These are phyloP conservation scores for Fusarium coffeatum DNA, from an alignment of 2,329 filamentous ascomycete genomes.

Conservation along the genomic window DNA sequence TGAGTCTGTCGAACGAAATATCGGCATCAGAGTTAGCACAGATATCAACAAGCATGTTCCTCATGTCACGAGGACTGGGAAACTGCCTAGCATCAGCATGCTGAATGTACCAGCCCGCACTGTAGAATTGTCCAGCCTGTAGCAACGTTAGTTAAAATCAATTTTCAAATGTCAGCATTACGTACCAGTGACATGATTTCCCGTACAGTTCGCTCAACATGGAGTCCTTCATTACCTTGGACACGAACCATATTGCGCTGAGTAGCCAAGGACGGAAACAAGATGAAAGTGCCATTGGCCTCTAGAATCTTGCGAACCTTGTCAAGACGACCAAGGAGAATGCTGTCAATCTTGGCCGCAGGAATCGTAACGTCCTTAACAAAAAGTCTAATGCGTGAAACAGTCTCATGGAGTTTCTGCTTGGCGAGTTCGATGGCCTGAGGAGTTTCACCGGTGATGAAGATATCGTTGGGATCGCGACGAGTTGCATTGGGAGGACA, in stretches of 20 bases:
- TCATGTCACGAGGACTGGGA: conserved; percentile 77
- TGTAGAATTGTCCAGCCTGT: conserved; percentile 96
- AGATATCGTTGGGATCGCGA: conserved; percentile 88
- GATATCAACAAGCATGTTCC: conserved; percentile 93
- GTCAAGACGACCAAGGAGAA: conserved; percentile 89
- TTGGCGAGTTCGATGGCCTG: conserved; percentile 90
- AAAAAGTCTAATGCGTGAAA: conserved; percentile 82
- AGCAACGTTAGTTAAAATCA: conserved; percentile 39
- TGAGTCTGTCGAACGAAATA: conserved; percentile 92
- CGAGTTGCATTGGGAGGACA: conserved; percentile 83
- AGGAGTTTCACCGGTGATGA: conserved; percentile 90
- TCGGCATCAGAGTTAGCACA: conserved; percentile 97
- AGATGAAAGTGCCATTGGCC: conserved; percentile 92
- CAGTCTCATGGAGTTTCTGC: conserved; percentile 88
- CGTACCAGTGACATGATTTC: conserved; percentile 94
- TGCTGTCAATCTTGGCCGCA: conserved; percentile 92
- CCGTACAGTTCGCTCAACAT: conserved; percentile 92
- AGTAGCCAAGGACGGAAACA: conserved; percentile 88
- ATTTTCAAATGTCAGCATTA: conserved; percentile 21
- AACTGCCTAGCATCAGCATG: conserved; percentile 74
- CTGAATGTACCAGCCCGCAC: conserved; percentile 94
- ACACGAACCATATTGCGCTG: conserved; percentile 87
- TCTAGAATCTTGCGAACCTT: conserved; percentile 99
- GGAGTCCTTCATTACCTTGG: conserved; percentile 91
- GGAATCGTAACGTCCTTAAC: conserved; percentile 94